Conservation (phyloP, 1,284 basidiomycete genomes). For the Mrakiaceae sp. region DNA sequence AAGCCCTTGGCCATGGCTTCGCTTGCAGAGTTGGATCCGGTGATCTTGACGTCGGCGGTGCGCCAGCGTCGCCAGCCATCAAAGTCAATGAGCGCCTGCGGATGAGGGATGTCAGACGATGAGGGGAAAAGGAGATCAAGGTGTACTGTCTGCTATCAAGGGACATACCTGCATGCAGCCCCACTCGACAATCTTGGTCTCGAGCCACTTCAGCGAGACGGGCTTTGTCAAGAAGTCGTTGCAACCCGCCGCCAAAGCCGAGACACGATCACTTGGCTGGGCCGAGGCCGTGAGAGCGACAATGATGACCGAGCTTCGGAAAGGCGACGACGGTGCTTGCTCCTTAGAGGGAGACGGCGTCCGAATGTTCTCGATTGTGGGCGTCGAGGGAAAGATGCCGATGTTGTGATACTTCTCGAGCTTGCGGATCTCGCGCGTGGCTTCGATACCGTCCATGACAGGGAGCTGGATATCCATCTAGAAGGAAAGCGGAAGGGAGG, state of each 20-base stretch:
- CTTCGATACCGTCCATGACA: constrained; percentile 95
- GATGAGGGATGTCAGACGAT: neutral
- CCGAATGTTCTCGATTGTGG: constrained; percentile 44
- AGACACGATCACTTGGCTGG: constrained; percentile 82
- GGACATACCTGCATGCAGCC: constrained; percentile 41
- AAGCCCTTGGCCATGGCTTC: constrained; percentile 22
- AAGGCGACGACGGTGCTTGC: constrained; percentile 43
- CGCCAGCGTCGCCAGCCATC: constrained; percentile 31
- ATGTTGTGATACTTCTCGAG: constrained; percentile 60
- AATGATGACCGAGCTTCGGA: constrained; percentile 92
- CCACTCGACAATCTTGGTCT: constrained; percentile 99
- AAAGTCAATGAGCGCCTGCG: constrained; percentile 36
- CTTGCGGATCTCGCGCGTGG: constrained; percentile 88
- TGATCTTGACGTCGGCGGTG: constrained; percentile 3
- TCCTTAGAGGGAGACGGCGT: constrained; percentile 20
- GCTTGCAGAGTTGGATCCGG: neutral
- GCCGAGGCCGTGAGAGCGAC: constrained; percentile 95
- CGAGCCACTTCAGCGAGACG: constrained; percentile 87
- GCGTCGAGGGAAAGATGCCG: constrained; percentile 55
- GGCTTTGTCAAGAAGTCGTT: constrained; percentile 99
- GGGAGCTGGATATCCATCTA: constrained; percentile 99
- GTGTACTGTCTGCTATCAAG: neutral
- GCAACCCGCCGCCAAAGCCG: constrained; percentile 91
- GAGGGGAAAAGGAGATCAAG: neutral
- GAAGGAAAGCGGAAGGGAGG: neutral